Evolutionary conservation across 2,329 filamentous ascomycete species (phyloP).

Genomic region (Trichophyton simii): DNA sequence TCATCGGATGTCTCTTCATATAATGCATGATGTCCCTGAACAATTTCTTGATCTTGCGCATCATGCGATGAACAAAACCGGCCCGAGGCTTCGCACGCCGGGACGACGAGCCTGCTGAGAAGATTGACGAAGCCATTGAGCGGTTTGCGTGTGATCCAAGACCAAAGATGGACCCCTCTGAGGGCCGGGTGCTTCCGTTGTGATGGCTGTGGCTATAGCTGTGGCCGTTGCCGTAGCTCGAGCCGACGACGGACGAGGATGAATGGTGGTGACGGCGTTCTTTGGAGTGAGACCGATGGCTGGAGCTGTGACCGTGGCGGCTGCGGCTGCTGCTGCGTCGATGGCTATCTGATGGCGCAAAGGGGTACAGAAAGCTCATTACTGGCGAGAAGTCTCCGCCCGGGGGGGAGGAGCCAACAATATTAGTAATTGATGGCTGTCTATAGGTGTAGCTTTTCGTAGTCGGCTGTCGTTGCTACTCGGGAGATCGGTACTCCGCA

Average conservation of each 20-base stretch:
- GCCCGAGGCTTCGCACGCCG: conserved; percentile 65
- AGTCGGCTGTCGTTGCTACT: too few relatives aligned
- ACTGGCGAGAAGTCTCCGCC: background rate
- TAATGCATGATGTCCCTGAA: conserved; percentile 71
- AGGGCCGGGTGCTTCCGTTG: conserved; percentile 26
- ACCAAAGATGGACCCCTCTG: conserved; percentile 37
- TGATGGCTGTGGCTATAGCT: conserved; percentile 22
- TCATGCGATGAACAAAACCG: conserved; percentile 61
- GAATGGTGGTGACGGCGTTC: conserved; percentile 16
- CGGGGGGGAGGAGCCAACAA: background rate
- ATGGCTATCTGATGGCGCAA: background rate
- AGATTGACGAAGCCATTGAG: conserved; percentile 31
- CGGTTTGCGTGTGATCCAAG: conserved; percentile 22
- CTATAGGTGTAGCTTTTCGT: too few relatives aligned
- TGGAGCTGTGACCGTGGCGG: background rate
- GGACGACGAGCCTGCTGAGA: conserved; percentile 46
- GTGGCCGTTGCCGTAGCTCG: conserved; percentile 15
- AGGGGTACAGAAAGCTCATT: conserved; percentile 5
- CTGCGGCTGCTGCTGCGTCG: background rate
- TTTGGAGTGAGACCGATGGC: conserved; percentile 10
- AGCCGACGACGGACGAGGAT: conserved; percentile 26
- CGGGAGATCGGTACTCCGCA: too few relatives aligned
- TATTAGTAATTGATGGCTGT: background rate
- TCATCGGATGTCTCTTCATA: conserved; percentile 69
- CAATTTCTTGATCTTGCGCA: conserved; percentile 64